Base-by-base conservation (phyloP, 176 grass and related monocot species). In the Lolium multiflorum region DNA sequence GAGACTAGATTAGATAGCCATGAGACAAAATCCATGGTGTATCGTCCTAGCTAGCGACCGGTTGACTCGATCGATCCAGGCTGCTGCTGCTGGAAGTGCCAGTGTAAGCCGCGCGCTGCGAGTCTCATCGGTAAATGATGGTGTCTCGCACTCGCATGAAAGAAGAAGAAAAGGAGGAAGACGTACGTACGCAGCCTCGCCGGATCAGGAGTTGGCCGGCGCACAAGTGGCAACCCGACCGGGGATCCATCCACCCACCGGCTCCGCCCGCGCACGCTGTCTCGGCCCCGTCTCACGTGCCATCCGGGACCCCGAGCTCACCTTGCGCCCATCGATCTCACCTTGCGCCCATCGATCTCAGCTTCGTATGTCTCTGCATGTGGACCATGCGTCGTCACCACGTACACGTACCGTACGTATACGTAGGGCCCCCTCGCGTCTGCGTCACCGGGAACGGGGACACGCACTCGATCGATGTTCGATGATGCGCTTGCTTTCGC, bases 211-310 rank as follows among this genome's bases (percentile, higher is more conserved):
- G 39, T 6, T 54, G 80, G 49, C 44, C 21, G 35, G 62, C 43
- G 21, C 81, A 64, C 62, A 24, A 63, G 44, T 67, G 62, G 79
- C 54, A n/a, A 46, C 31, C 31, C 31, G 31, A 35, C 31, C 31
- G 31, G 31, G 31, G 31, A 35, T 35, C 31, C 31, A 35, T 35
- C 82, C 57, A 26, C 49, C 14, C 56, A 21, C 31, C 31, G 16
- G 66, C 65, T 35, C 2, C 63, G 6, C 3, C 8, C 51, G 35
- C 12, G 76, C 68, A 20, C 61, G 73, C 51, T 66, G 76, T 89
- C n/a, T 15, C 18, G 69, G 2, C 69, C 88, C 83, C 51, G 22
- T 68, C 78, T 90, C 78, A 90, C 88, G 88, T 90, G 83, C 64
- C 26, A 46, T 4, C 20, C 17, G 62, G 82, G 77, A 85, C 77